Percentiles rank a stretch among this genome's conserved stretches.
These are phyloP conservation scores for Brettanomyces anomalus DNA, from an alignment of 805 yeast species.

Conservation along the genomic window DNA sequence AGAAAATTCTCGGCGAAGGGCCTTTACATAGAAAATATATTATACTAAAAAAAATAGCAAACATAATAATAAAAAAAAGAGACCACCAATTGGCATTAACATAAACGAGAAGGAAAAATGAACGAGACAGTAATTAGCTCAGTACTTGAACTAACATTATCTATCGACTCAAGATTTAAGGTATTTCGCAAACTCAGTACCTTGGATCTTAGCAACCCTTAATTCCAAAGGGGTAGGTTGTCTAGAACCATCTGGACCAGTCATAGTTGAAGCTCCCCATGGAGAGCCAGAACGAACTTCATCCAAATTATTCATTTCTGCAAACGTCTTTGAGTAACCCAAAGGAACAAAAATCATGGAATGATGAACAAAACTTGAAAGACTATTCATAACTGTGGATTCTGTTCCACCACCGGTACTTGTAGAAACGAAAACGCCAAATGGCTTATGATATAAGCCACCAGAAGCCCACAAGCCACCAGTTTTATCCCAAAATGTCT, in stretches of 20 bases:
- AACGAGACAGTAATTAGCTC: too few relatives aligned
- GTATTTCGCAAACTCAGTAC: slow-evolving; percentile 48
- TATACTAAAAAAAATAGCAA: too few relatives aligned
- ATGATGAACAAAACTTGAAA: slow-evolving; percentile 61
- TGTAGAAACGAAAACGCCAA: slow-evolving; percentile 63
- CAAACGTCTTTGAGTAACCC: slow-evolving; percentile 57
- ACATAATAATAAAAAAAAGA: too few relatives aligned
- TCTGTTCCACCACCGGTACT: slow-evolving; percentile 78
- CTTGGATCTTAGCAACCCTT: slow-evolving; percentile 59
- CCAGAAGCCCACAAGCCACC: slow-evolving; percentile 73
- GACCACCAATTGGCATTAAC: too few relatives aligned
- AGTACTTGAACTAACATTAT: too few relatives aligned
- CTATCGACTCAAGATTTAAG: slow-evolving; percentile 8
- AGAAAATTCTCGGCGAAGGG: too few relatives aligned
- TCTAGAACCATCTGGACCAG: slow-evolving; percentile 72
- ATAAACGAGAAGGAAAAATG: too few relatives aligned
- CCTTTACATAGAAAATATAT: too few relatives aligned
- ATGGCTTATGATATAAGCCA: slow-evolving; percentile 61
- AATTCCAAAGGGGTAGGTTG: slow-evolving; percentile 55
- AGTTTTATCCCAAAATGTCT: slow-evolving; percentile 66
- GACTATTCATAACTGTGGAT: slow-evolving; percentile 46
- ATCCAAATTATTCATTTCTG: slow-evolving; percentile 43
- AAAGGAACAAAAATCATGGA: slow-evolving; percentile 72
- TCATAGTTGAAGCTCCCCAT: slow-evolving; percentile 81
- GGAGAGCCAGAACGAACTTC: slow-evolving; percentile 79